Percentiles rank a stretch among this genome's conserved stretches.
Conservation (phyloP, 1,139 yeast species). For the Arxiozyma slooffiae region DNA sequence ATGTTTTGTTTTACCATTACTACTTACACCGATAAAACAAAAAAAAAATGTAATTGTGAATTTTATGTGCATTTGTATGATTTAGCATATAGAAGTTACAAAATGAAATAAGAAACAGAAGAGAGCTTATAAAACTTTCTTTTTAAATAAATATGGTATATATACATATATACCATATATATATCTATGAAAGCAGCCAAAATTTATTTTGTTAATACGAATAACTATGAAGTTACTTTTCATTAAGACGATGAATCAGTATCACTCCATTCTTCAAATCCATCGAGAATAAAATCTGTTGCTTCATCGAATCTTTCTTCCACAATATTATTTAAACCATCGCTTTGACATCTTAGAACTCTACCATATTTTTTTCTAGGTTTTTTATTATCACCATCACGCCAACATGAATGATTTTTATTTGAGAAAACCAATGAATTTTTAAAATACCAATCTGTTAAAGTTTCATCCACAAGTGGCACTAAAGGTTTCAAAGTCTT, state of each 20-base stretch:
- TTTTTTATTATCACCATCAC: slow-evolving; percentile 46
- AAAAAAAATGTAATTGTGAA: neutral
- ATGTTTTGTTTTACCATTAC: too few species aligned
- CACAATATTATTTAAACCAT: slow-evolving; percentile 67
- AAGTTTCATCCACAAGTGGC: slow-evolving; percentile 76
- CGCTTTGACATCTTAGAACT: slow-evolving; percentile 62
- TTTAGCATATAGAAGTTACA: neutral
- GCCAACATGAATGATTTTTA: slow-evolving; percentile 71
- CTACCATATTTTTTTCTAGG: slow-evolving; percentile 89
- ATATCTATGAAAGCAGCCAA: too few species aligned
- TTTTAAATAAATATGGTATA: too few species aligned
- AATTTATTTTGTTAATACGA: neutral
- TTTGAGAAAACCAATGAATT: slow-evolving; percentile 78
- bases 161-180: too few species aligned
- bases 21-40: neutral
- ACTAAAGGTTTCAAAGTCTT: slow-evolving; percentile 63
- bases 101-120: too few species aligned
- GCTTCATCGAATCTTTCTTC: slow-evolving; percentile 82
- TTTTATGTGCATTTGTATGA: neutral
- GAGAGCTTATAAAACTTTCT: neutral
- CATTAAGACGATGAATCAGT: slow-evolving; percentile 17
- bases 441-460: slow-evolving; percentile 80
- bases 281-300: slow-evolving; percentile 69
- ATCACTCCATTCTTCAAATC: slow-evolving; percentile 41
- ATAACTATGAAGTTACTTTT: neutral